These are phyloP conservation scores for Tuber indicum DNA, from an alignment of 495 filamentous ascomycete species.

Conservation along the genomic window DNA sequence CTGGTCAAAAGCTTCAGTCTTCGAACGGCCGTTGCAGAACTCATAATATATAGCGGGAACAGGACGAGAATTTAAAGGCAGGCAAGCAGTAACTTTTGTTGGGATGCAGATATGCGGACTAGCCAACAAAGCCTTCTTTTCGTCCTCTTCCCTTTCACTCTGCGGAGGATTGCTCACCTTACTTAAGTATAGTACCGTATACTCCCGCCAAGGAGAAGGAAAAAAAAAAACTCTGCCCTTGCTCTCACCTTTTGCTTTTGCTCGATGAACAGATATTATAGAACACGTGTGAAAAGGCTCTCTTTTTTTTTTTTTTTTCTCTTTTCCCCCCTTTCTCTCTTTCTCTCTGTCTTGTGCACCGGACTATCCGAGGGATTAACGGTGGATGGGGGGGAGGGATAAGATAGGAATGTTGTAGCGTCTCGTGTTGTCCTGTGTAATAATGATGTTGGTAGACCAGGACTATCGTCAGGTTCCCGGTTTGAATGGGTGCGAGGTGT, in stretches of 20 bases:
- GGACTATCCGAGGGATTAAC: background rate
- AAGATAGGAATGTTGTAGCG: background rate
- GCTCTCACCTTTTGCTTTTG: background rate
- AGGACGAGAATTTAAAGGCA: background rate
- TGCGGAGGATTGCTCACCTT: background rate
- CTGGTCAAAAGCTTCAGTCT: conserved; percentile 1
- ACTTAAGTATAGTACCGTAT: background rate
- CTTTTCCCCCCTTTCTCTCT: too few relatives aligned
- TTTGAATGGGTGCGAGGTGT: background rate
- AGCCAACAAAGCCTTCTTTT: background rate
- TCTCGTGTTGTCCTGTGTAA: background rate
- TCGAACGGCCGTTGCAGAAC: background rate
- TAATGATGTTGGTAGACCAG: too few relatives aligned
- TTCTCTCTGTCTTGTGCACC: background rate
- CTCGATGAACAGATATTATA: background rate
- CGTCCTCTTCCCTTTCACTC: background rate
- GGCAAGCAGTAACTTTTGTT: background rate
- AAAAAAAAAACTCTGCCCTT: background rate
- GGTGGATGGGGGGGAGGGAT: background rate
- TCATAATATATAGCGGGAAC: background rate
- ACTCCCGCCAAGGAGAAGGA: background rate
- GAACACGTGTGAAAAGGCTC: background rate
- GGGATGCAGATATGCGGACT: background rate
- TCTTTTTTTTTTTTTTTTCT: background rate
- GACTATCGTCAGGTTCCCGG: background rate